Conservation (phyloP, 371 early-diverging fungal genomes). For the Mortierella sp. region DNA sequence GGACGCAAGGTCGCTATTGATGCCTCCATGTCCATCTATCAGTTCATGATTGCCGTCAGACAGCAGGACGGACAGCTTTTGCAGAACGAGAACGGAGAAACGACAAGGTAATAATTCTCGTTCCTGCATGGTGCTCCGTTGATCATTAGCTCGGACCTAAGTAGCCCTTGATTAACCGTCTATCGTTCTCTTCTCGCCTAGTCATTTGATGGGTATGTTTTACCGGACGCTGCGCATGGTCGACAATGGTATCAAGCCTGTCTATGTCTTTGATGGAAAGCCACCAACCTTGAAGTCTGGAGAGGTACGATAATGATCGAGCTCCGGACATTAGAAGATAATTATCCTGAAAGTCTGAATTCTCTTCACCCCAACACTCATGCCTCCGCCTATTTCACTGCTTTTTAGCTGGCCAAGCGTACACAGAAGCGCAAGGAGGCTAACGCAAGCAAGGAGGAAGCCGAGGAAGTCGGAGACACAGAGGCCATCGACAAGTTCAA, state of each 20-base stretch:
- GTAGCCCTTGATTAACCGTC: no score
- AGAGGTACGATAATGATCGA: constrained; percentile 71
- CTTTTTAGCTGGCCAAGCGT: constrained; percentile 86
- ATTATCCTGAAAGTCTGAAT: not conserved
- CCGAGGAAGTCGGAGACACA: constrained; percentile 87
- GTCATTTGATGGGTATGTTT: constrained; percentile 99
- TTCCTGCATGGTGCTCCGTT: not conserved
- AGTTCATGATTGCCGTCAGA: constrained; percentile 99
- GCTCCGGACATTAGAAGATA: not conserved
- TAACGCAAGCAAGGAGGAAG: constrained; percentile 83
- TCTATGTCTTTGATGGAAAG: constrained; percentile 99
- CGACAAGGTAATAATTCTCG: constrained; percentile 79
- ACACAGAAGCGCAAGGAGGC: constrained; percentile 91
- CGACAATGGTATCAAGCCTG: constrained; percentile 98
- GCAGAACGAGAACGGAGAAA: constrained; percentile 91
- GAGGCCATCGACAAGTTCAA: constrained; percentile 92
- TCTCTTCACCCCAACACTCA: not conserved
- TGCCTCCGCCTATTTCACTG: not conserved
- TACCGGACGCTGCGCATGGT: constrained; percentile 99
- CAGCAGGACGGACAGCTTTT: constrained; percentile 92
- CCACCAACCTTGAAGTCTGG: constrained; percentile 97
- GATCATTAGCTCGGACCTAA: not conserved
- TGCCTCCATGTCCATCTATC: constrained; percentile 99
- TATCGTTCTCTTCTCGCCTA: constrained; percentile 28
- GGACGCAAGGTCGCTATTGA: constrained; percentile 99